Evolutionary conservation across 176 grass and related monocot genomes (phyloP), one percentile per base, ranked within the genome.

Genomic region (Pharus latifolius): DNA sequence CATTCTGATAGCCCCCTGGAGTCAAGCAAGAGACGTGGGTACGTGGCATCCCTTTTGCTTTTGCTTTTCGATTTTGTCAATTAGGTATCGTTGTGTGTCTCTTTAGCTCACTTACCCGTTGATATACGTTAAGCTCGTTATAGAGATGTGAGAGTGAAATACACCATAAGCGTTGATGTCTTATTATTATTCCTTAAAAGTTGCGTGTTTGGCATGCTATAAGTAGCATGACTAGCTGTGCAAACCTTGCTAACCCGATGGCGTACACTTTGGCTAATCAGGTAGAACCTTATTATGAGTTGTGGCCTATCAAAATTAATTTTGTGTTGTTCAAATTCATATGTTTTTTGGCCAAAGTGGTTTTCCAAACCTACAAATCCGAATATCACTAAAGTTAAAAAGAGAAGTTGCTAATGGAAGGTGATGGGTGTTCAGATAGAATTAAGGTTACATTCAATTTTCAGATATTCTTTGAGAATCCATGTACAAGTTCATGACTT

Each of bases 191-290:
- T 61, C 20, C 30, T 18, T 44, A 9, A 52, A 34, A 18, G 56
- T 48, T 77, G 80, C 65, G 57, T 83, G 73, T 65, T 83, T 15
- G 81, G 47, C 17, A 63, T 63, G 66, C 22, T 28, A 14, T 3
- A 29, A 25, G 54, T 24, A 70, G 63, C 63, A 45, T 40, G 67
- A 19, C 75, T 14, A 58, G 10, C 52, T n/a, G 52, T 10, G 16
- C 14, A 5, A 25, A 43, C 19, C 14, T 16, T 30, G 12, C 23
- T 53, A 56, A 11, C 29, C 28, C 49, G 31, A 18, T 56, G 17
- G 60, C 67, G n/a, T n/a, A n/a, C n/a, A n/a, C 28, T 24, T 25
- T 32, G 23, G 69, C 49, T 33, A 24, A 10, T 15, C n/a, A 6
- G 19, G 7, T 27, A 6, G 10, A 26, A 6, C 1, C 50, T 60